phyloP scores from a whole-genome alignment of 208 protist species.

The Acanthamoeba triangularis region DNA sequence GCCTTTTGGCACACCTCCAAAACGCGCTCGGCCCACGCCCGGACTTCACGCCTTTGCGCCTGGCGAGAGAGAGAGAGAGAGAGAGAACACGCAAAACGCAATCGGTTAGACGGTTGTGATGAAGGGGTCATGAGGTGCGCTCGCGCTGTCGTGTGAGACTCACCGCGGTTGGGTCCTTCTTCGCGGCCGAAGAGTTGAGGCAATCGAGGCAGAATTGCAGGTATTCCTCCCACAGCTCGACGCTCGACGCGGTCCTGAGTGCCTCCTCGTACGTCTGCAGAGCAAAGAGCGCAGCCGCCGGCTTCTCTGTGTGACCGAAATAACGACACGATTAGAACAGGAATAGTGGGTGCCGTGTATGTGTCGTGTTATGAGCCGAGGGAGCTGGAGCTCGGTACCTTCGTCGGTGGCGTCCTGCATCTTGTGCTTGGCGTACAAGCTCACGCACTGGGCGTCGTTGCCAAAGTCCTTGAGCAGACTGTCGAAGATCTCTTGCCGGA shows the following conservation, averaged over 20 bases:
- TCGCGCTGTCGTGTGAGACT: background rate
- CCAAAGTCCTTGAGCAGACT: background rate
- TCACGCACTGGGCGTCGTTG: background rate
- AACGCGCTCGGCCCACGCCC: conserved; percentile 5
- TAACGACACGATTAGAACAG: too few species aligned
- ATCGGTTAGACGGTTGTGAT: background rate
- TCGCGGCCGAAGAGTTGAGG: background rate
- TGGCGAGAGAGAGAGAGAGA: background rate
- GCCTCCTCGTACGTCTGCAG: conserved; percentile 42
- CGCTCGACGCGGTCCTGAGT: background rate
- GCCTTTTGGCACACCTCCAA: conserved; percentile 38
- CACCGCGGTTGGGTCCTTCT: background rate
- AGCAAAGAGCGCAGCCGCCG: background rate
- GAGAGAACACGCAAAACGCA: background rate
- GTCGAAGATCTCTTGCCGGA: conserved; percentile 51
- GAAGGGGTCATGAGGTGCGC: background rate
- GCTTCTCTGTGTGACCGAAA: background rate
- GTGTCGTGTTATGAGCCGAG: too few species aligned
- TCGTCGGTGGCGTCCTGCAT: background rate
- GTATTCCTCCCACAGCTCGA: background rate
- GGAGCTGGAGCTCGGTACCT: too few species aligned
- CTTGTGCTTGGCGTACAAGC: conserved; percentile 14
- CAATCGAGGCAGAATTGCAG: background rate
- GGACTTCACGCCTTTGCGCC: background rate
- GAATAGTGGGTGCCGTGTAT: too few species aligned